Percentiles rank a stretch among this genome's conserved stretches.
phyloP scores from a whole-genome alignment of 2,329 filamentous ascomycete genomes.

The Pseudogymnoascus sp. region DNA sequence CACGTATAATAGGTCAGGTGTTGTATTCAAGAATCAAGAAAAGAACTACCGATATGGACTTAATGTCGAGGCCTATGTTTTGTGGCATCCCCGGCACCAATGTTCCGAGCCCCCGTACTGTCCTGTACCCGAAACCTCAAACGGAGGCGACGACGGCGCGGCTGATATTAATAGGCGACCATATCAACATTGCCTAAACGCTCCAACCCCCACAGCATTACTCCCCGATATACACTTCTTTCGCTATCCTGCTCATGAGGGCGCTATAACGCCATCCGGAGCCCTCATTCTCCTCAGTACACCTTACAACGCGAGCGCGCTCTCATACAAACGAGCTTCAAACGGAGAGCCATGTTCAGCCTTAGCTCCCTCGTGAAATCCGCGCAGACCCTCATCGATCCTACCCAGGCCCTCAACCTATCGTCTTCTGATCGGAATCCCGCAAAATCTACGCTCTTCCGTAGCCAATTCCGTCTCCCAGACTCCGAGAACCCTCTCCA shows the following conservation, averaged over 20 bases:
- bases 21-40: background rate
- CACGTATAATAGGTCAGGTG: background rate
- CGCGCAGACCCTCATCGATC: constrained; percentile 91
- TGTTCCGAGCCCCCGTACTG: background rate
- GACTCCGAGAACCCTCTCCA: constrained; percentile 86
- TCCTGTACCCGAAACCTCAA: constrained; percentile 1
- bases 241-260: background rate
- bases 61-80: background rate
- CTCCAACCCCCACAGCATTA: background rate
- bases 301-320: background rate
- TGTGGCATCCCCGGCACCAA: background rate
- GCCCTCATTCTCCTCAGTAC: constrained; percentile 2
- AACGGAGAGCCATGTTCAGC: constrained; percentile 46
- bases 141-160: background rate
- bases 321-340: background rate
- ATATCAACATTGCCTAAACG: background rate
- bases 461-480: constrained; percentile 91
- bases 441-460: constrained; percentile 87
- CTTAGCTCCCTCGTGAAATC: constrained; percentile 83
- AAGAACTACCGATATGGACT: background rate
- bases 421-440: constrained; percentile 70
- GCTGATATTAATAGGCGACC: background rate
- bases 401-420: constrained; percentile 65
- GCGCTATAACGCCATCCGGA: background rate
- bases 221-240: background rate